A percentile compares a stretch with the other conserved stretches of the same genome.
These are phyloP conservation scores for Moricandia moricandioides DNA, from an alignment of 345 rosid genomes.

Conservation along the genomic window DNA sequence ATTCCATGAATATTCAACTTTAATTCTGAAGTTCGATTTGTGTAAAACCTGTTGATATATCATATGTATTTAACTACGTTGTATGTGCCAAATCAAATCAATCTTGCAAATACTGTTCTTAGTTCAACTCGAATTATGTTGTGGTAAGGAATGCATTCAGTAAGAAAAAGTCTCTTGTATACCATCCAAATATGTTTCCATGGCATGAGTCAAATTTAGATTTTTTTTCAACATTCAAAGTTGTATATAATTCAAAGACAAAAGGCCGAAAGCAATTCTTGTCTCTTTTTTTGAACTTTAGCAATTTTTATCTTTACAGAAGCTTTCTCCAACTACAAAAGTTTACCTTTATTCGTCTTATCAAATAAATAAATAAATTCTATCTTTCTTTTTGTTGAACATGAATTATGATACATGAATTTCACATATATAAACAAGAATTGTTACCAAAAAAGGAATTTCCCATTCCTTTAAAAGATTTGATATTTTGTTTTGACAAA, in stretches of 20 bases:
- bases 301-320: conserved; percentile 28
- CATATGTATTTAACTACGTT: not conserved
- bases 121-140: not conserved
- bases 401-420: not conserved
- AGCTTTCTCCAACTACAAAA: conserved; percentile 32
- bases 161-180: not conserved
- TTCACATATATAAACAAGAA: not conserved
- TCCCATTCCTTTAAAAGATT: too few relatives aligned
- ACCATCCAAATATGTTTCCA: not conserved
- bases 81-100: not conserved
- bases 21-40: not conserved
- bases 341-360: conserved; percentile 19
- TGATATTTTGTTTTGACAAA: too few relatives aligned
- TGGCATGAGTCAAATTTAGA: conserved; percentile 7
- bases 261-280: conserved; percentile 39
- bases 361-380: conserved; percentile 2
- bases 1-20: not conserved
- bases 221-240: not conserved
- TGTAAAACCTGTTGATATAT: not conserved
- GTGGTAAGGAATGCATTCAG: not conserved
- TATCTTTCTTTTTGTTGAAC: not conserved
- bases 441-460: too few relatives aligned
- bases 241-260: conserved; percentile 19
- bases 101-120: not conserved
- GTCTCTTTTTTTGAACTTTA: not conserved